A percentile compares a stretch with the other conserved stretches of the same genome.
Evolutionary conservation across 768 basidiomycete genomes (phyloP).

Genomic region (Lentinus tigrinus): DNA sequence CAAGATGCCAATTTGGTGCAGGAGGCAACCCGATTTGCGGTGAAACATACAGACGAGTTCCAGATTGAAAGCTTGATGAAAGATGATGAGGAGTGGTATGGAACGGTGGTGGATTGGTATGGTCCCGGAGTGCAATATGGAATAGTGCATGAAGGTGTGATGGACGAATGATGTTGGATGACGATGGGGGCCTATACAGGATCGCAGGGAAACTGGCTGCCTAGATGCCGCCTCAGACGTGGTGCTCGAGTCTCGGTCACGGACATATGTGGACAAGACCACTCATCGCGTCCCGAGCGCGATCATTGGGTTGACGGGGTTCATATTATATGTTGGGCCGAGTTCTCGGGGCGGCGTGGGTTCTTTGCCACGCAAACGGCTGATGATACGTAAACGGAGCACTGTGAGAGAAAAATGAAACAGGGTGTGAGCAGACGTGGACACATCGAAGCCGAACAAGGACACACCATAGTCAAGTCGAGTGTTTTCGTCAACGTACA

Average conservation of each 20-base stretch:
- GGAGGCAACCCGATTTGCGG: not conserved
- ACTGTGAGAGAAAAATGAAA: conserved; percentile 34
- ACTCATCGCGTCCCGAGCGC: conserved; percentile 13
- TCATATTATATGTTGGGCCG: conserved; percentile 6
- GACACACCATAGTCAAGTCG: conserved; percentile 64
- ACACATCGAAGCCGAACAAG: not conserved
- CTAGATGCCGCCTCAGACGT: not conserved
- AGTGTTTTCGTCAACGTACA: conserved; percentile 60
- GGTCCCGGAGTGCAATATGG: not conserved
- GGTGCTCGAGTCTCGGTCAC: not conserved
- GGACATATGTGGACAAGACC: not conserved
- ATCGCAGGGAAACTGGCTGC: not conserved
- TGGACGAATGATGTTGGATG: not conserved
- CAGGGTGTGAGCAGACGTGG: conserved; percentile 1
- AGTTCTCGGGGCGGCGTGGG: conserved; percentile 53
- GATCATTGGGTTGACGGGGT: conserved; percentile 9
- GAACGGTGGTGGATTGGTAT: no score
- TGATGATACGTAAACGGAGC: conserved; percentile 60
- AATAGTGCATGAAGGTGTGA: not conserved
- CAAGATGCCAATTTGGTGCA: not conserved
- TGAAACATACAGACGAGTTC: not conserved
- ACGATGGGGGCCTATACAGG: not conserved
- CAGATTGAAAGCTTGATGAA: no score
- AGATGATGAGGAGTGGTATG: no score
- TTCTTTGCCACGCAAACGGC: conserved; percentile 51